A percentile compares a stretch with the other conserved stretches of the same genome.
Evolutionary conservation across 352 stramenopile genomes (phyloP).

Genomic region (Phytophthora sp.): DNA sequence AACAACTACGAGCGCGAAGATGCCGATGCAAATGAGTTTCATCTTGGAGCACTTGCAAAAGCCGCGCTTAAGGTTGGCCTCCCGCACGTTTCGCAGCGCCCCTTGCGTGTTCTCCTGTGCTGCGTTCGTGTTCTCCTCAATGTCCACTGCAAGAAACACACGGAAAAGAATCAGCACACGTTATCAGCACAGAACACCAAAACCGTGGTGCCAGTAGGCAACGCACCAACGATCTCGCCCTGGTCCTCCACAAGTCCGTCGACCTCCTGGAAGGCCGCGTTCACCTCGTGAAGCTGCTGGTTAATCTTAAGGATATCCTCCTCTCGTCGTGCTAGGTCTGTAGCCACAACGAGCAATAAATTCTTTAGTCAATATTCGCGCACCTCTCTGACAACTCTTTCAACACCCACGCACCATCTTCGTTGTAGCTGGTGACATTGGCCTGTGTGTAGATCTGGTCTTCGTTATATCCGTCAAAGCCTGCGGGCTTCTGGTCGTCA

Average conservation of each 20-base stretch:
- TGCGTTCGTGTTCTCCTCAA: constrained; percentile 58
- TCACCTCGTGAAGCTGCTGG: constrained; percentile 70
- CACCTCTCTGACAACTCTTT: neutral
- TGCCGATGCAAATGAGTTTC: constrained; percentile 62
- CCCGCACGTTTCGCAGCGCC: constrained; percentile 58
- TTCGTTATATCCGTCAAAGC: constrained; percentile 66
- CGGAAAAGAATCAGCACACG: constrained; percentile 7
- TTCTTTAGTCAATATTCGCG: constrained; percentile 7
- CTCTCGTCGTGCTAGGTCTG: constrained; percentile 64
- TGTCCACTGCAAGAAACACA: constrained; percentile 49
- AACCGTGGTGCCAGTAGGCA: too few relatives aligned
- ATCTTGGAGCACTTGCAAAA: constrained; percentile 67
- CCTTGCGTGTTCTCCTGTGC: constrained; percentile 58
- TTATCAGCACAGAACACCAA: neutral
- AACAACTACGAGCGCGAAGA: constrained; percentile 56
- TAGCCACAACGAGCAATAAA: neutral
- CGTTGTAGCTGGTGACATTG: constrained; percentile 66
- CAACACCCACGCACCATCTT: constrained; percentile 49
- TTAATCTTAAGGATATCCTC: constrained; percentile 81
- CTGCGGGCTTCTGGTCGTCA: constrained; percentile 39
- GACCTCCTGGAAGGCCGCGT: constrained; percentile 69
- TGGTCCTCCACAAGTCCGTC: constrained; percentile 69
- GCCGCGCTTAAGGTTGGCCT: constrained; percentile 56
- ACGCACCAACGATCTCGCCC: constrained; percentile 68
- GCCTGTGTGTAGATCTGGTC: constrained; percentile 73